phyloP scores from a whole-genome alignment of 331 rosid species.

The Malus hybrid region DNA sequence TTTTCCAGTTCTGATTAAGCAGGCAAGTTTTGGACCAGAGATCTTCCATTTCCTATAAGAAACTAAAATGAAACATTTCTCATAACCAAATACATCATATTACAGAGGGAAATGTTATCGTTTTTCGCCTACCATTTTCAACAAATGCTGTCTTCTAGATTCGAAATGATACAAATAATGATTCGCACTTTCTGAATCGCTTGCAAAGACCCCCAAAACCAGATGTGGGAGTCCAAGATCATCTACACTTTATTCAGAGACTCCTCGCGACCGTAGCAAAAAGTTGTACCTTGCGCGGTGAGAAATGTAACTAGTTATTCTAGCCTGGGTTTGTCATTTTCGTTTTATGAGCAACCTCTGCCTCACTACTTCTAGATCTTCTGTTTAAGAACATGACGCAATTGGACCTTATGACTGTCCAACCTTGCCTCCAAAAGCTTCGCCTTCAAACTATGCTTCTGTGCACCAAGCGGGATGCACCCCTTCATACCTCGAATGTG shows the following conservation, averaged over 20 bases:
- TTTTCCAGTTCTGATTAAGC: background rate
- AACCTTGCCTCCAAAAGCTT: conserved; percentile 80
- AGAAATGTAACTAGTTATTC: conserved; percentile 21
- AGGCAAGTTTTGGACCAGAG: background rate
- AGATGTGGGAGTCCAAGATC: conserved; percentile 4
- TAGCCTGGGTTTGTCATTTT: conserved; percentile 6
- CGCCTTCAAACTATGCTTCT: conserved; percentile 77
- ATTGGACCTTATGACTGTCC: conserved; percentile 72
- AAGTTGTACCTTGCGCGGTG: conserved; percentile 6
- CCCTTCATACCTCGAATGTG: conserved; percentile 63
- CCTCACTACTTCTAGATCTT: conserved; percentile 37
- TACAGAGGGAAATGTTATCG: conserved; percentile 28
- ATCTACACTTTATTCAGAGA: conserved; percentile 24
- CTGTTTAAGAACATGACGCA: conserved; percentile 82
- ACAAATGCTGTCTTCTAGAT: conserved; percentile 24
- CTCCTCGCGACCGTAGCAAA: conserved; percentile 17
- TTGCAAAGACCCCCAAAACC: conserved; percentile 19
- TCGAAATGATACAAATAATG: conserved; percentile 37
- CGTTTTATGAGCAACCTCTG: conserved; percentile 15
- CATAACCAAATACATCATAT: conserved; percentile 29
- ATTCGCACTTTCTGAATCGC: conserved; percentile 17
- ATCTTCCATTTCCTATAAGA: conserved; percentile 16
- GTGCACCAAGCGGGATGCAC: conserved; percentile 53
- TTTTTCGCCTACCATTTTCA: conserved; percentile 29
- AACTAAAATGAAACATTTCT: conserved; percentile 18